phyloP scores from a whole-genome alignment of 139 green algal species.

The Astrephomene gubernaculifera region DNA sequence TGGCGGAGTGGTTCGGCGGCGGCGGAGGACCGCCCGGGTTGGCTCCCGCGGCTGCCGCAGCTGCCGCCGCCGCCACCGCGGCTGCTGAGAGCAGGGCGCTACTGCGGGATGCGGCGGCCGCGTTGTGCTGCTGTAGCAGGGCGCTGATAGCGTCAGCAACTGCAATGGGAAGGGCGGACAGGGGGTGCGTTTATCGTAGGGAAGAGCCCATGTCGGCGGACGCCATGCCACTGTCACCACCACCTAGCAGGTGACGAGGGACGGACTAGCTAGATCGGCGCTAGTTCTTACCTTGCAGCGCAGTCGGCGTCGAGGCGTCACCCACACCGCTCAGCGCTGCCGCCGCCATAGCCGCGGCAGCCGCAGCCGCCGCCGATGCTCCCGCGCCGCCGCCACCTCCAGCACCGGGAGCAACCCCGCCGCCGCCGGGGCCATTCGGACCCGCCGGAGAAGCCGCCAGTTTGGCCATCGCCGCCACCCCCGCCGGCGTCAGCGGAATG shows the following conservation, averaged over 20 bases:
- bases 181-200: too few relatives aligned
- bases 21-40: neutral
- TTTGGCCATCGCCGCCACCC: constrained; percentile 3
- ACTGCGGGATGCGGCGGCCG: neutral
- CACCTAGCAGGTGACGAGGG: too few relatives aligned
- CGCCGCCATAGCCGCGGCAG: neutral
- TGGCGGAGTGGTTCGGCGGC: neutral
- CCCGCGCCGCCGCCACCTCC: neutral
- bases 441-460: neutral
- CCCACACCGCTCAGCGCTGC: constrained; percentile 16
- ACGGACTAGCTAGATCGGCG: too few relatives aligned
- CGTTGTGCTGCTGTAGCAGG: constrained; percentile 12
- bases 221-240: too few relatives aligned
- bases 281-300: constrained; percentile 5
- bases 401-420: neutral
- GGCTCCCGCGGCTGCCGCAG: neutral
- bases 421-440: neutral
- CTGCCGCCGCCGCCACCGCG: neutral
- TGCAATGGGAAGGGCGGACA: neutral
- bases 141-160: constrained; percentile 20
- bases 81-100: neutral
- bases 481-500: neutral
- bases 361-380: constrained; percentile 8
- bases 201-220: too few relatives aligned
- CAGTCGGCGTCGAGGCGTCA: neutral